phyloP scores from a whole-genome alignment of 2,329 filamentous ascomycete genomes.

The Aotearoamyces nothofagi region DNA sequence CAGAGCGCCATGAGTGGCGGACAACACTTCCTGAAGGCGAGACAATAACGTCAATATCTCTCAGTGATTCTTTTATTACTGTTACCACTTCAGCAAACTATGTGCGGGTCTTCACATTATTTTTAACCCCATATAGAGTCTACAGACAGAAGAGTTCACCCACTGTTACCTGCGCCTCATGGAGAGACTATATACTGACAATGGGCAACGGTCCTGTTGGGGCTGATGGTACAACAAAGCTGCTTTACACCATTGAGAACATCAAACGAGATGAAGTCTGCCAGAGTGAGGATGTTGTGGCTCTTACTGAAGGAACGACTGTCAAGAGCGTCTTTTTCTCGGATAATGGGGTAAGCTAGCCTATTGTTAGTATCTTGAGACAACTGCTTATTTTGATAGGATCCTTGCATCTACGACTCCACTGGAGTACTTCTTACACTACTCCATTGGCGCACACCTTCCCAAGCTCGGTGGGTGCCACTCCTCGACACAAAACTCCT shows the following conservation, averaged over 20 bases:
- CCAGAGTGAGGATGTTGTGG: constrained; percentile 85
- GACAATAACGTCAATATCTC: constrained; percentile 70
- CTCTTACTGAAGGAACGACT: constrained; percentile 58
- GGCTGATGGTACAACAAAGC: constrained; percentile 59
- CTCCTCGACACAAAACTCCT: constrained; percentile 80
- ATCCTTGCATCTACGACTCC: constrained; percentile 92
- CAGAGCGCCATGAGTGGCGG: constrained; percentile 76
- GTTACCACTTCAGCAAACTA: constrained; percentile 80
- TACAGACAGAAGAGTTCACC: constrained; percentile 85
- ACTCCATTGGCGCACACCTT: constrained; percentile 76
- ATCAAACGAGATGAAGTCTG: constrained; percentile 87
- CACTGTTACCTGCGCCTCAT: constrained; percentile 84
- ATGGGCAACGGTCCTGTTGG: constrained; percentile 83
- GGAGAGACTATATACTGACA: constrained; percentile 91
- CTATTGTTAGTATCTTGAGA: not conserved
- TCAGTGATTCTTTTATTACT: constrained; percentile 83
- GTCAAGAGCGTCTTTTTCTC: constrained; percentile 84
- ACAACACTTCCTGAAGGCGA: constrained; percentile 81
- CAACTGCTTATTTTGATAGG: constrained; percentile 28
- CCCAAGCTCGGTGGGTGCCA: constrained; percentile 81
- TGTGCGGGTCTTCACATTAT: constrained; percentile 83
- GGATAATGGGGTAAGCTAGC: constrained; percentile 59
- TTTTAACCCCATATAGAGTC: constrained; percentile 75
- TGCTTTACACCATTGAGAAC: constrained; percentile 89
- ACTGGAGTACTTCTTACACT: constrained; percentile 78